Conservation (phyloP, 257 asterid species). For the Gynochthodes officinalis region DNA sequence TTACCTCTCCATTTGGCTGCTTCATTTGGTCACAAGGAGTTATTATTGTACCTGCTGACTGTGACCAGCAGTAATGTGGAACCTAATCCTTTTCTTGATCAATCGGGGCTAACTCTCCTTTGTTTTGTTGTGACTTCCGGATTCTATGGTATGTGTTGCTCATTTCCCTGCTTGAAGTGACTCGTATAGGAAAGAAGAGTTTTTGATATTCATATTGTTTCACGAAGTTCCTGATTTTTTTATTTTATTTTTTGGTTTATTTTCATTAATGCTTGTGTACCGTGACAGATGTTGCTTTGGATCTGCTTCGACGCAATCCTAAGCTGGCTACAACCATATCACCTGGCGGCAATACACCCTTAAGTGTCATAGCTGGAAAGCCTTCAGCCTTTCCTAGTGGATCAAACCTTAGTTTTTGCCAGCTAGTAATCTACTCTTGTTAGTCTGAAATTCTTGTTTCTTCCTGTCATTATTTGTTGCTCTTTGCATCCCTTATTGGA, state of each 20-base stretch:
- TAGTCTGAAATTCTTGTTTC: constrained; percentile 23
- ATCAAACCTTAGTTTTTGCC: constrained; percentile 18
- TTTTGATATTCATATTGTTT: too few relatives aligned
- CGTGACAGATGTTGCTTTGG: constrained; percentile 38
- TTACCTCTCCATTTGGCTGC: constrained; percentile 44
- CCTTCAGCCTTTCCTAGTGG: constrained; percentile 41
- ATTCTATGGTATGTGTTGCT: constrained; percentile 32
- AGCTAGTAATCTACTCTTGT: constrained; percentile 31
- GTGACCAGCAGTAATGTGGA: constrained; percentile 25
- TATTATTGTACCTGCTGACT: constrained; percentile 26
- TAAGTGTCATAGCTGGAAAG: constrained; percentile 35
- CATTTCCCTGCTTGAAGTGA: not conserved
- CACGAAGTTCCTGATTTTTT: constrained; percentile 6
- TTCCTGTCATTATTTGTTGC: not conserved
- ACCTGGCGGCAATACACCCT: constrained; percentile 31
- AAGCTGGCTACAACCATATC: constrained; percentile 32
- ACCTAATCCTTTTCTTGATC: constrained; percentile 29
- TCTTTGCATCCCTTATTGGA: not conserved
- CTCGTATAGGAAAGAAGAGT: too few relatives aligned
- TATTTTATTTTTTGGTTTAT: too few relatives aligned
- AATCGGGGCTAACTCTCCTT: constrained; percentile 31
- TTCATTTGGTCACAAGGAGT: constrained; percentile 31
- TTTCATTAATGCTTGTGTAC: not conserved
- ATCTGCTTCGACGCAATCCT: constrained; percentile 28
- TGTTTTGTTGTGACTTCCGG: constrained; percentile 23